Base-by-base conservation (phyloP, 2,329 filamentous ascomycete species). In the Massarina eburnea region DNA sequence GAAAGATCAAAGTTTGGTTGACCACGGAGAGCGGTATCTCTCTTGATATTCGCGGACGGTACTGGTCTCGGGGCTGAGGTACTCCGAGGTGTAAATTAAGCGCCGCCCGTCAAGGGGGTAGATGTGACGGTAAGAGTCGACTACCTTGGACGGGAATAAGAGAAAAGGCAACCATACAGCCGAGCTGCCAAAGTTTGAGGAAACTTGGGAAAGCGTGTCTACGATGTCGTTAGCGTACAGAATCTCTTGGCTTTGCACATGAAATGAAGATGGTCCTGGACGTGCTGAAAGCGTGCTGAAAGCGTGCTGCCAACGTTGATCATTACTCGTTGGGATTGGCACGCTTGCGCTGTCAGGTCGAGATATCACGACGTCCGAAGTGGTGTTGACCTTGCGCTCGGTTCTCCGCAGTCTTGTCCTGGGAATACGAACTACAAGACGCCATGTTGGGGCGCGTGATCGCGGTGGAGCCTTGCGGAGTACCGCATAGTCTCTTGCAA, bases 261-360 rank as follows among this genome's bases (percentile, higher is more conserved):
- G 27, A 27, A 19, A 33, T 33, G 26, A 36, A 32, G 38, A 46
- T 46, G 38, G 39, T 21, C 44, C 18, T 10, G 2, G 18, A 27
- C 15, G 14, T 19, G 43, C 43, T 33, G 19, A 26, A 26, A 6
- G 12, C 12, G 27, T 14, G 12, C 12, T 14, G 36, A 42, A 39
- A 46, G 15, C 24, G 39, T 33, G 34, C 34, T 5, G 14, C 10
- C 30, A 17, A 27, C 26, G 44, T 17, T 4, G 17, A 46, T 46
- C 32, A 30, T 34, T 27, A 15, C 44, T 24, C 12, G 18, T 27
- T n/a, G 21, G 18, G 20, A 19, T 9, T 9, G 17, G 33, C 9
- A 17, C n/a, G 7, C 12, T 26, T 26, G 12, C 12, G 24, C 24
- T 12, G 24, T 26, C 33, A 35, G 18, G 5, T 15, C 18, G 33